Conservation (phyloP, 805 yeast genomes). For the Barnettozyma wickerhamii region DNA sequence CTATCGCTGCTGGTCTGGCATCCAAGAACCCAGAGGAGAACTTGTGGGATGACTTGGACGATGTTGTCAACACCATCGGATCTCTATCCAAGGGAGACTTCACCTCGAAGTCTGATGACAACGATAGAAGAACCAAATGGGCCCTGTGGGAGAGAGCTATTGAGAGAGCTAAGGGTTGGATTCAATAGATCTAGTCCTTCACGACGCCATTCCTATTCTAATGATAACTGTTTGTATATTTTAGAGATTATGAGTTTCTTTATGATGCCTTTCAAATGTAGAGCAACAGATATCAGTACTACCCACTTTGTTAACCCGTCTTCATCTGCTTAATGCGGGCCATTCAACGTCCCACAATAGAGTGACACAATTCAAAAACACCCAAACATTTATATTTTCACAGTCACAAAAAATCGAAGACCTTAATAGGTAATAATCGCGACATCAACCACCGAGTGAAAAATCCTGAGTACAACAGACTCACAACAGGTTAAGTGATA, state of each 20-base stretch:
- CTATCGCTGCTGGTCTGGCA: slow-evolving; percentile 87
- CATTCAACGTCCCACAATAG: no score
- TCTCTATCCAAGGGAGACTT: slow-evolving; percentile 32
- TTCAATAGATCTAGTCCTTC: slow-evolving; percentile 22
- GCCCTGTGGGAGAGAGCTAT: slow-evolving; percentile 82
- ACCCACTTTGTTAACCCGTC: not conserved
- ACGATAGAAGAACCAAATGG: slow-evolving; percentile 62
- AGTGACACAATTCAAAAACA: not conserved
- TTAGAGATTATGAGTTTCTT: slow-evolving; percentile 1
- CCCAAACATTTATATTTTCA: not conserved
- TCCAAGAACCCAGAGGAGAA: slow-evolving; percentile 46
- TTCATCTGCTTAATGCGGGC: no score
- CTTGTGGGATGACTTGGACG: slow-evolving; percentile 73
- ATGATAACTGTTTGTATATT: not conserved
- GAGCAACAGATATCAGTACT: no score
- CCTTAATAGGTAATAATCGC: no score
- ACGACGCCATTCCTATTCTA: not conserved
- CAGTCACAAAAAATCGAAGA: slow-evolving; percentile 8
- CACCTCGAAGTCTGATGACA: slow-evolving; percentile 43
- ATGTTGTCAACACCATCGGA: slow-evolving; percentile 45
- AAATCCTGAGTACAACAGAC: no score
- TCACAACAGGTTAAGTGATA: no score
- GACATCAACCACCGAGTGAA: not conserved
- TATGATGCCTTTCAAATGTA: slow-evolving; percentile 3
- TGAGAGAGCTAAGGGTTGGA: slow-evolving; percentile 79